Conservation (phyloP, 1,139 yeast species). For the Saccharomyces hybrid region DNA sequence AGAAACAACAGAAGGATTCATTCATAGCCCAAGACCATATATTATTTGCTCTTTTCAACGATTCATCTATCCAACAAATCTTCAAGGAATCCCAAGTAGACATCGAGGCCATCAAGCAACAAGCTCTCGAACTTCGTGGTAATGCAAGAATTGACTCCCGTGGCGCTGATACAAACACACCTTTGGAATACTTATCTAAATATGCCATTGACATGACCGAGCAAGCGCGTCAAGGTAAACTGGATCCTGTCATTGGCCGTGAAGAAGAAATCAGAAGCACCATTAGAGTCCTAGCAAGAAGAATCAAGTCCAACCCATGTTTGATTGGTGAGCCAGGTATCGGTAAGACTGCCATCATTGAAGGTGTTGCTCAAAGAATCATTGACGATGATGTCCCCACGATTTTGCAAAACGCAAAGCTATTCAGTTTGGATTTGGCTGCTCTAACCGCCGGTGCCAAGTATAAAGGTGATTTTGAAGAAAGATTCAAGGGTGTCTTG, state of each 20-base stretch:
- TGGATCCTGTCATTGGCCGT: conserved; percentile 98
- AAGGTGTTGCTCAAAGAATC: conserved; percentile 96
- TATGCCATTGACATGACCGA: conserved; percentile 92
- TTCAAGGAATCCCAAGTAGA: conserved; percentile 69
- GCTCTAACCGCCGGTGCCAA: conserved; percentile 98
- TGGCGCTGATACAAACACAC: conserved; percentile 83
- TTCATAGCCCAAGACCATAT: conserved; percentile 93
- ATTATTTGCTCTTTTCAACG: conserved; percentile 76
- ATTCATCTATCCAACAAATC: conserved; percentile 58
- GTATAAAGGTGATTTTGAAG: conserved; percentile 97
- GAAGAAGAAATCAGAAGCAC: conserved; percentile 97
- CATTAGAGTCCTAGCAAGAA: conserved; percentile 85
- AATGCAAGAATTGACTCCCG: conserved; percentile 87
- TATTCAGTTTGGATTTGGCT: conserved; percentile 87
- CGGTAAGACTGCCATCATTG: conserved; percentile 96
- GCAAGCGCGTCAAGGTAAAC: conserved; percentile 85
- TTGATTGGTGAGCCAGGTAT: conserved; percentile 99
- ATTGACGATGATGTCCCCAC: conserved; percentile 93
- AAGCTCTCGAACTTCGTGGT: conserved; percentile 82
- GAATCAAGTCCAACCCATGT: conserved; percentile 94
- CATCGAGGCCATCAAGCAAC: conserved; percentile 65
- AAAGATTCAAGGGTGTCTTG: conserved; percentile 90
- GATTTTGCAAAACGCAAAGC: conserved; percentile 67
- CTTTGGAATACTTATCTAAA: conserved; percentile 76
- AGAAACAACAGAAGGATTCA: conserved; percentile 81